phyloP scores from a whole-genome alignment of 345 rosid species.

The Syzygium jambos region DNA sequence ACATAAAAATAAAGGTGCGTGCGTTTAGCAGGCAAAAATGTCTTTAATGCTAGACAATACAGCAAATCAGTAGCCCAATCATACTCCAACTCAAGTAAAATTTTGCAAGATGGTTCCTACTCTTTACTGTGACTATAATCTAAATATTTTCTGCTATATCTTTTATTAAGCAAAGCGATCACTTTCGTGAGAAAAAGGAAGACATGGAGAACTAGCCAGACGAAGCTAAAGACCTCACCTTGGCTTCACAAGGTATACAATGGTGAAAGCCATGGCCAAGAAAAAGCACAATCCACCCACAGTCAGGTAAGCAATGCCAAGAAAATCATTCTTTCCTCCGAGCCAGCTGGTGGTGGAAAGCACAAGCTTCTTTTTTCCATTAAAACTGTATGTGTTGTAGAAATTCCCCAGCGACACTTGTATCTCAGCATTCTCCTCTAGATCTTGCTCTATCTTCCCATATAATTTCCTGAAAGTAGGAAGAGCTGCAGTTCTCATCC shows the following conservation, averaged over 20 bases:
- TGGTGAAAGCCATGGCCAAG: slow-evolving; percentile 74
- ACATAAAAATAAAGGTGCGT: neutral
- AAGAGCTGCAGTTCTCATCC: slow-evolving; percentile 99
- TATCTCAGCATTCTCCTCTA: slow-evolving; percentile 42
- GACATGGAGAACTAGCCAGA: neutral
- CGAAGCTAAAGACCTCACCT: slow-evolving; percentile 38
- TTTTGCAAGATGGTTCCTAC: neutral
- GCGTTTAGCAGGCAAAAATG: neutral
- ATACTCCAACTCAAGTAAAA: neutral
- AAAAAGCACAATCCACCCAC: slow-evolving; percentile 89
- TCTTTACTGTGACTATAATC: neutral
- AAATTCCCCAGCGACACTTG: slow-evolving; percentile 43
- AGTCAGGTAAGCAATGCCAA: slow-evolving; percentile 91
- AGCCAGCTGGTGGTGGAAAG: slow-evolving; percentile 98
- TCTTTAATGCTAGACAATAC: neutral
- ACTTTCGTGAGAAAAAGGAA: neutral
- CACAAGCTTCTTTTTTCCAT: slow-evolving; percentile 93
- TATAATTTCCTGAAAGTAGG: slow-evolving; percentile 96
- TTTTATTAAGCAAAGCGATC: neutral
- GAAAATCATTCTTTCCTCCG: slow-evolving; percentile 96
- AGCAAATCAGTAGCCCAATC: neutral
- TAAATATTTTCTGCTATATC: neutral
- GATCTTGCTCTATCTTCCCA: slow-evolving; percentile 89
- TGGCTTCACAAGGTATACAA: slow-evolving; percentile 82
- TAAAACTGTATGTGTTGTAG: slow-evolving; percentile 92